Base-by-base conservation (phyloP, 2,329 filamentous ascomycete species). In the Pseudocercospora pini-densiflorae region DNA sequence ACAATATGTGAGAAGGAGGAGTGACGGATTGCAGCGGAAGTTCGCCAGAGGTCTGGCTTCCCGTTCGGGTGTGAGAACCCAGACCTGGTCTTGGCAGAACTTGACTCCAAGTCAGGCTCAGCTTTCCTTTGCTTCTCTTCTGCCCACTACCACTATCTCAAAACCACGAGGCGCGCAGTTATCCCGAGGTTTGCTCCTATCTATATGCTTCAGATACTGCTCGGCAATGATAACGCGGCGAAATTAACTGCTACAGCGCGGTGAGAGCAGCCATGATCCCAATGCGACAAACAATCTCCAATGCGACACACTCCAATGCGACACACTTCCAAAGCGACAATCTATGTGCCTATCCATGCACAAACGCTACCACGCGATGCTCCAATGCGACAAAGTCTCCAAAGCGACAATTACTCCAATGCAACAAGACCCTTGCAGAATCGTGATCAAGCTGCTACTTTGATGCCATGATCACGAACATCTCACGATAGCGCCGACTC, bases 91-190 rank as follows among this genome's bases (percentile, higher is more conserved):
- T 55, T 55, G 51, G 51, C 51, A 27, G 16, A 29, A 24, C 3
- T 27, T 16, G 16, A 24, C 23, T 55, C 51, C 24, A 31, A 27
- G 14, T 55, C 24, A n/a, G 27, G 51, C 51, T 55, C 51, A 55
- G 51, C 51, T 55, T 55, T 55, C 51, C 51, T 27, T n/a, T 55
- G 51, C 51, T 33, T 27, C 27, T 55, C 19, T n/a, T 33, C 23
- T 31, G 27, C 51, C 27, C 7, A 24, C 51, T 19, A 43, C n/a
- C 40, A 43, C 16, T n/a, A 16, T 27, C 24, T 27, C 47, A 23
- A 24, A 23, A 33, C 23, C 51, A 55, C 16, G 12, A n/a, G 3
- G 14, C 16, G 23, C 24, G 23, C 51, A 33, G 23, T 29, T 55
- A 12, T 7, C 51, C 51, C 51, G 24, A 55, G 8, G 27, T 31